A percentile compares a stretch with the other conserved stretches of the same genome.
phyloP scores from a whole-genome alignment of 768 basidiomycete genomes.

The Rhodotorula kratochvilovae region DNA sequence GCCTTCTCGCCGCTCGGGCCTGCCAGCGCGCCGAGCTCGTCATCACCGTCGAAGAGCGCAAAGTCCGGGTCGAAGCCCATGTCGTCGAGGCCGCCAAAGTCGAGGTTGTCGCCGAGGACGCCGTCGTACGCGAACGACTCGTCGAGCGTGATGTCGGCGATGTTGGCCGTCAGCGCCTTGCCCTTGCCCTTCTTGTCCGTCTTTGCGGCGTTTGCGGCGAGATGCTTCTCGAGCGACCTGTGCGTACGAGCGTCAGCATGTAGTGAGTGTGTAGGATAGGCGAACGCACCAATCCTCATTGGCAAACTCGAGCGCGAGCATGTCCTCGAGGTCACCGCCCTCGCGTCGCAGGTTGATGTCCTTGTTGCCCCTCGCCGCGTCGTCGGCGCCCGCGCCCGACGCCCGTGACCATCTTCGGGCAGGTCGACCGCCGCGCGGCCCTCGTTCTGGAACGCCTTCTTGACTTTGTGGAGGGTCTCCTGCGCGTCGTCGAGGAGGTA shows the following conservation, averaged over 20 bases:
- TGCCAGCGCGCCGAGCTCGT: slow-evolving; percentile 28
- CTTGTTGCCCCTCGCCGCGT: neutral
- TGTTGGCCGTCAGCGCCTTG: slow-evolving; percentile 62
- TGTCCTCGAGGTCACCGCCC: slow-evolving; percentile 28
- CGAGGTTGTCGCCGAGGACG: slow-evolving; percentile 69
- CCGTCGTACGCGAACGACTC: slow-evolving; percentile 58
- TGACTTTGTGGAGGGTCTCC: slow-evolving; percentile 88
- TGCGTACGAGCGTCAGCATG: slow-evolving; percentile 21
- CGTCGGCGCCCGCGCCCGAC: slow-evolving; percentile 47
- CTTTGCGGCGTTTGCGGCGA: slow-evolving; percentile 47
- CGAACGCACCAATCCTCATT: slow-evolving; percentile 13
- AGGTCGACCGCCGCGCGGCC: slow-evolving; percentile 89
- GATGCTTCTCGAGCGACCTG: slow-evolving; percentile 74
- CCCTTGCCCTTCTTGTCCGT: slow-evolving; percentile 23
- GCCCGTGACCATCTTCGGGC: slow-evolving; percentile 76
- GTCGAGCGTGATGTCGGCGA: slow-evolving; percentile 79
- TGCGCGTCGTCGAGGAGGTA: slow-evolving; percentile 97
- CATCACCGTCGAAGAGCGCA: slow-evolving; percentile 70
- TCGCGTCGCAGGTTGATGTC: slow-evolving; percentile 29
- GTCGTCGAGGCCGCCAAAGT: slow-evolving; percentile 52
- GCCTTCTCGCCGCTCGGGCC: neutral
- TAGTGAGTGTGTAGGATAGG: no score
- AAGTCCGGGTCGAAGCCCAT: slow-evolving; percentile 56
- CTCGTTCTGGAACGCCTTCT: slow-evolving; percentile 73
- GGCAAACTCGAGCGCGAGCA: slow-evolving; percentile 24